phyloP scores from a whole-genome alignment of 176 grass and related monocot species.

The Aegilops tauschii region DNA sequence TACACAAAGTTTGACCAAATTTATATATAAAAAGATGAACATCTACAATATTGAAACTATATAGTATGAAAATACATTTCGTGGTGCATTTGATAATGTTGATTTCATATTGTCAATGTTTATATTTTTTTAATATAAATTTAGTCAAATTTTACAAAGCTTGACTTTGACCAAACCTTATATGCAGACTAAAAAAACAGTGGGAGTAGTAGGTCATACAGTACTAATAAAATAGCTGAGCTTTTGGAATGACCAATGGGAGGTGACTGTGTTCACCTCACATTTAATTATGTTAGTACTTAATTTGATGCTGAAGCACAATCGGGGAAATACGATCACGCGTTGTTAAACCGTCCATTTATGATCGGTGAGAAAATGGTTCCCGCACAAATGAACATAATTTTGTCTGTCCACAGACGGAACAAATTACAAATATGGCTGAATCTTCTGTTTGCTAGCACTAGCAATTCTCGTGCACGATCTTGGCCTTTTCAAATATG shows the following conservation, averaged over 20 bases:
- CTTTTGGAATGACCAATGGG: slow-evolving; percentile 21
- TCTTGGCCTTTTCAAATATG: slow-evolving; percentile 10
- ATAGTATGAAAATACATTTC: too few relatives aligned
- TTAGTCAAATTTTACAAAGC: too few relatives aligned
- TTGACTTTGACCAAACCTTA: too few relatives aligned
- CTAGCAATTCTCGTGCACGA: neutral
- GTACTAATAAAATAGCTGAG: neutral
- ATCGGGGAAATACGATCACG: neutral
- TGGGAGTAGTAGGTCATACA: neutral
- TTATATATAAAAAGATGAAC: too few relatives aligned
- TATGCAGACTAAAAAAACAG: too few relatives aligned
- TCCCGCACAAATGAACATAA: neutral
- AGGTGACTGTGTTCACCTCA: slow-evolving; percentile 2
- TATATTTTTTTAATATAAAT: too few relatives aligned
- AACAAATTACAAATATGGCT: neutral
- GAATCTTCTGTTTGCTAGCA: neutral
- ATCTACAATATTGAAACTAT: too few relatives aligned
- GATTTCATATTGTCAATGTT: too few relatives aligned
- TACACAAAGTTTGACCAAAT: too few relatives aligned
- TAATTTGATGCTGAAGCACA: neutral
- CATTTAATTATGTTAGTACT: neutral
- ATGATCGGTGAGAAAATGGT: neutral
- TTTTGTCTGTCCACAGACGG: neutral
- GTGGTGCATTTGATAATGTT: too few relatives aligned
- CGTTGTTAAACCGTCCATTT: neutral